Conservation (phyloP, 352 stramenopile species). For the Phytopythium boreale region DNA sequence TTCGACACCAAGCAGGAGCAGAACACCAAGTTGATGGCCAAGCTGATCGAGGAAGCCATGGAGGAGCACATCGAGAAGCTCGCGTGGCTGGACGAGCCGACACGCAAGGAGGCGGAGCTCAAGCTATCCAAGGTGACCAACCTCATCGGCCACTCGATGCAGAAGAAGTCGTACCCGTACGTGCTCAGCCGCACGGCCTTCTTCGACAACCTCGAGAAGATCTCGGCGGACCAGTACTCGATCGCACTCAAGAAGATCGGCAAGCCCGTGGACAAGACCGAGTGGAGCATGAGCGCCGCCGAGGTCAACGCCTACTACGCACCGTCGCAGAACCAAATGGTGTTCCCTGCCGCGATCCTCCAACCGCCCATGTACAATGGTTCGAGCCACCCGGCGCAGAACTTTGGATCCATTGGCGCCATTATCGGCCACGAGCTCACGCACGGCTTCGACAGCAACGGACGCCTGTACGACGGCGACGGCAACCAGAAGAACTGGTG, state of each 20-base stretch:
- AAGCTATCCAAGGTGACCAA: conserved; percentile 69
- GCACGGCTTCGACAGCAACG: conserved; percentile 92
- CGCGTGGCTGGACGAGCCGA: conserved; percentile 87
- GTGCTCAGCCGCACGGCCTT: conserved; percentile 29
- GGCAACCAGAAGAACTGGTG: conserved; percentile 93
- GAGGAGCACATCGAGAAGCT: conserved; percentile 75
- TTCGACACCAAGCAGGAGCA: conserved; percentile 69
- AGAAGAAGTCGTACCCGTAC: conserved; percentile 33
- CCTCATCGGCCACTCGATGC: conserved; percentile 32
- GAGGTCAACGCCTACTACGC: conserved; percentile 88
- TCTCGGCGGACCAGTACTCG: conserved; percentile 24
- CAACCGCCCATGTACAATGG: conserved; percentile 90
- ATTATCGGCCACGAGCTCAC: conserved; percentile 94
- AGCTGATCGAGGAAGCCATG: conserved; percentile 77
- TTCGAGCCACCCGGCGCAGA: conserved; percentile 74
- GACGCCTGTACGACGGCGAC: conserved; percentile 75
- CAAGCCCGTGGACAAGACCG: conserved; percentile 42
- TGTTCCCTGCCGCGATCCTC: conserved; percentile 93
- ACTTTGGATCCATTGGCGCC: conserved; percentile 89
- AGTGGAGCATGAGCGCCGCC: conserved; percentile 88
- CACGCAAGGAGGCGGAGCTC: conserved; percentile 61
- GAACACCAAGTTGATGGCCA: conserved; percentile 66
- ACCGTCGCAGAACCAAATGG: conserved; percentile 80
- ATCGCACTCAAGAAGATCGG: conserved; percentile 27
- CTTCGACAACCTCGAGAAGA: conserved; percentile 48